Evolutionary conservation across 2,329 filamentous ascomycete species (phyloP), one percentile per base, ranked within the genome.

Genomic region (Fusarium napiforme): DNA sequence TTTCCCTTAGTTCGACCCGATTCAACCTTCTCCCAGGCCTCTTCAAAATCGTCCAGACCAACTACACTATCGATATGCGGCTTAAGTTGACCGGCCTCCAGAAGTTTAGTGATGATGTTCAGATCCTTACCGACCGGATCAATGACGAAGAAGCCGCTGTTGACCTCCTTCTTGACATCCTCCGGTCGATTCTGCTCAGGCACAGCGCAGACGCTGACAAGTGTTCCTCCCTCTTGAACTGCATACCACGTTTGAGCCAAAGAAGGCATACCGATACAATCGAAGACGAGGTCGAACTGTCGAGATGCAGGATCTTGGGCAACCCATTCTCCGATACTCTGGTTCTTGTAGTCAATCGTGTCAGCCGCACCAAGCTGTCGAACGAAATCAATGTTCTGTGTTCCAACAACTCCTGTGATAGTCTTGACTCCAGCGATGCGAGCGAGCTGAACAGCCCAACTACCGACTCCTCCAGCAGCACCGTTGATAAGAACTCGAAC

Each of bases 11-110:
- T 36, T 1, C 52, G 50, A 26, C 73, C 72, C 1, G 50, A 61
- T 21, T 75, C 72, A 14, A 73, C 73, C 32, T 69, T 75, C 1
- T 75, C 66, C 72, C 72, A 75, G 5, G 72, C 69, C n/a, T 60
- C 59, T 2, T 52, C 47, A 55, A 68, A 75, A 0, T 66, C 58
- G 2, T 58, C 47, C 37, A 75, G 36, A 1, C 10, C n/a, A 45
- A 75, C 60, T 1, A 75, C 69, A 2, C 66, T 75, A 21, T 75
- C 73, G 16, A 75, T 55, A 0, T 66, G 72, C 4, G 72, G 72
- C 58, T 71, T 68, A 7, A 74, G 7, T 11, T 74, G 42, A 1
- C 69, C 66, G 4, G 63, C 60, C 45, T 73, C 73, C 11, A 75
- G 7, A 15, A 75, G 55, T 6, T 46, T 37, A 0, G 72, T 71